Evolutionary conservation across 305 asterid genomes (phyloP).

Genomic region (Solanum hybrid): DNA sequence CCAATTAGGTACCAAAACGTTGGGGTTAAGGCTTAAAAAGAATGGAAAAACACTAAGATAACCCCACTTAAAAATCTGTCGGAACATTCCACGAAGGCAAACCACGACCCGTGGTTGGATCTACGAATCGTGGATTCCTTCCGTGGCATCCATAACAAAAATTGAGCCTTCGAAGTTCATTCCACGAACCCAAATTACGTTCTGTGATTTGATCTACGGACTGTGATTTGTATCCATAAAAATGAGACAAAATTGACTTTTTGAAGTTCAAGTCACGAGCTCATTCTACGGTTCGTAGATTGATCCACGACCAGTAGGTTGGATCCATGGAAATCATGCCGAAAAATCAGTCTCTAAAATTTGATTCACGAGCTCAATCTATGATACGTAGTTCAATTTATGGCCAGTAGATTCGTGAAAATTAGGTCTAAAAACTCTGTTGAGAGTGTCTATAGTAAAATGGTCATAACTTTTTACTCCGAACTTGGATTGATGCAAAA

Average conservation of each 20-base stretch:
- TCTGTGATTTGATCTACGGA: background rate
- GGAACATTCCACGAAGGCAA: background rate
- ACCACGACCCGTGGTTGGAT: background rate
- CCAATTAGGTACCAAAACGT: background rate
- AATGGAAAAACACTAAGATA: background rate
- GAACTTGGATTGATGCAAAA: background rate
- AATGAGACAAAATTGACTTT: background rate
- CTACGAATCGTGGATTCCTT: background rate
- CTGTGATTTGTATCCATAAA: background rate
- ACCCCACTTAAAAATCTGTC: background rate
- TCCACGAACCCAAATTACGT: background rate
- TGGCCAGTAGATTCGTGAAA: background rate
- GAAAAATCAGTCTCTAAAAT: background rate
- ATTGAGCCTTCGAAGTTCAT: background rate
- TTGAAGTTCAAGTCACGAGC: background rate
- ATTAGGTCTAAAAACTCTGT: background rate
- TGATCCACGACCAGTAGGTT: no score
- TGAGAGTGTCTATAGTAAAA: background rate
- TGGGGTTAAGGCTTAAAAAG: background rate
- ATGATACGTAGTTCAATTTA: background rate
- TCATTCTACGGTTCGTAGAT: background rate
- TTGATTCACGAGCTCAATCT: background rate
- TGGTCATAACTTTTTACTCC: background rate
- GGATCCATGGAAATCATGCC: background rate
- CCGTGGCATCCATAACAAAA: background rate